A percentile compares a stretch with the other conserved stretches of the same genome.
phyloP scores from a whole-genome alignment of 106 monocot species.

The Agapanthus africanus region DNA sequence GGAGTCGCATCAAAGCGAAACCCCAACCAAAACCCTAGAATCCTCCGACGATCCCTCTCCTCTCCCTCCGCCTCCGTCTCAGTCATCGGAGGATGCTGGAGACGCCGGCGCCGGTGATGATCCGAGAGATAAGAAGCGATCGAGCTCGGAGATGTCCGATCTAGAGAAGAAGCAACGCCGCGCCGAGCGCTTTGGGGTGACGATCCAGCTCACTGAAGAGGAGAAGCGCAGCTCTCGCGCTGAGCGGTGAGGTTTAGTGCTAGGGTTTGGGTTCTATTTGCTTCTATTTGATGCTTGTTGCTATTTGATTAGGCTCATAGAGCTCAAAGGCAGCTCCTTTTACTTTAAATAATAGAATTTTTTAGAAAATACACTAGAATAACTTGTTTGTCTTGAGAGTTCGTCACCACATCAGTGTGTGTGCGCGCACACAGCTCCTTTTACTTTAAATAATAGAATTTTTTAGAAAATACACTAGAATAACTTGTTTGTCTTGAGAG shows the following conservation, averaged over 20 bases:
- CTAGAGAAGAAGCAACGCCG: slow-evolving; percentile 49
- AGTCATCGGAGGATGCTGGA: not conserved
- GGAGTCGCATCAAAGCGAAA: slow-evolving; percentile 6
- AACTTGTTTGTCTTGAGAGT: not conserved
- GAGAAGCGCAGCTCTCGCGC: slow-evolving; percentile 58
- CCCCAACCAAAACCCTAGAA: slow-evolving; percentile 16
- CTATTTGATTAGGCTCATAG: not conserved
- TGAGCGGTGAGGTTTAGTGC: slow-evolving; percentile 40
- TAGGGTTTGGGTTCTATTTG: too few species aligned
- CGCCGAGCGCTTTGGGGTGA: slow-evolving; percentile 47
- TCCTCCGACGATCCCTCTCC: too few species aligned
- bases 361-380: not conserved
- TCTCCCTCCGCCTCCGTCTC: not conserved
- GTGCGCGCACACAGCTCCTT: too few species aligned
- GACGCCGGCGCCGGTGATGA: slow-evolving; percentile 4
- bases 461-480: not conserved
- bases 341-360: too few species aligned
- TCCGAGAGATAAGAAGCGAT: slow-evolving; percentile 9
- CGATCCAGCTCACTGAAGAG: slow-evolving; percentile 49
- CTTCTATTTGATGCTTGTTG: not conserved
- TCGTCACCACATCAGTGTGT: not conserved
- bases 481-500: not conserved
- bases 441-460: too few species aligned
- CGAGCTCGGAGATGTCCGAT: slow-evolving; percentile 9
- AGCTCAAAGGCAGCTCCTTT: too few species aligned